These are phyloP conservation scores for Penicillium sp. DNA, from an alignment of 2,329 filamentous ascomycete genomes.

Conservation along the genomic window DNA sequence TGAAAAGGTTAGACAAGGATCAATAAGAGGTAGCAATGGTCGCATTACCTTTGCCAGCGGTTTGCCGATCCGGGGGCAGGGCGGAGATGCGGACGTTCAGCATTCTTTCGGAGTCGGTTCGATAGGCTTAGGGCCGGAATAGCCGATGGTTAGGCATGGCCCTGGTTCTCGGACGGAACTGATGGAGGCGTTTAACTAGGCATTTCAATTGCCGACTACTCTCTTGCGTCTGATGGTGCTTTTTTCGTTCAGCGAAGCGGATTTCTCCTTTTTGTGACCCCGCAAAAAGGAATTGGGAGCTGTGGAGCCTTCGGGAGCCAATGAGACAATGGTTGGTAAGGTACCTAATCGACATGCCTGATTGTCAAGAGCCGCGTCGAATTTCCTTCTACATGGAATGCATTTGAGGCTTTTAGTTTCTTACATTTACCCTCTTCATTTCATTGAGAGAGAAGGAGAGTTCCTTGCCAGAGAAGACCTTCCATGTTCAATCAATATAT, in stretches of 20 bases:
- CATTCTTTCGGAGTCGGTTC: neutral
- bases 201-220: neutral
- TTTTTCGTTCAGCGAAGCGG: neutral
- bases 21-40: neutral
- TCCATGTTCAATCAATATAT: no score
- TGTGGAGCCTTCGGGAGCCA: neutral
- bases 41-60: slow-evolving; percentile 11
- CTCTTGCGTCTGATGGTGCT: neutral
- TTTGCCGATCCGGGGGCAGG: slow-evolving; percentile 13
- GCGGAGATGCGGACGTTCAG: slow-evolving; percentile 17
- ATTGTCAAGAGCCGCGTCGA: no score
- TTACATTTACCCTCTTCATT: no score
- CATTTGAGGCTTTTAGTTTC: no score
- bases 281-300: neutral
- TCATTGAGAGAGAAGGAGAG: neutral
- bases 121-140: neutral
- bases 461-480: no score
- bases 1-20: slow-evolving; percentile 6
- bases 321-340: neutral
- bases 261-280: neutral
- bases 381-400: no score
- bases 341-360: neutral
- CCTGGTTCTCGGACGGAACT: neutral
- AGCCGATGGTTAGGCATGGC: neutral
- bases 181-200: no score